These are phyloP conservation scores for Pelomyxa schiedti DNA, from an alignment of 78 protist species.

Conservation along the genomic window DNA sequence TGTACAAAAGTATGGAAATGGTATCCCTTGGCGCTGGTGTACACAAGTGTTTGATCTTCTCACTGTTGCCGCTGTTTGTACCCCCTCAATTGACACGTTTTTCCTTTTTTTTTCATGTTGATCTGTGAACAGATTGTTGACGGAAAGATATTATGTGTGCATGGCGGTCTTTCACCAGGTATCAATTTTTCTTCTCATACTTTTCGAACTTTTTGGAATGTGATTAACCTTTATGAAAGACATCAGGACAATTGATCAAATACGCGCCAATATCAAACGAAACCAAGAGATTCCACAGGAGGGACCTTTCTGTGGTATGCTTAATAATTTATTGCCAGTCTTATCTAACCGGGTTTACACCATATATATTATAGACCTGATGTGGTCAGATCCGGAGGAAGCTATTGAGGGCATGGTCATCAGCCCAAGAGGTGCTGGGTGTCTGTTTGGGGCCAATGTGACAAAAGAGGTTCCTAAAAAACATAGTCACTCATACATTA, in stretches of 20 bases:
- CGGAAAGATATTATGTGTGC: conserved; percentile 86
- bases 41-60: conserved; percentile 90
- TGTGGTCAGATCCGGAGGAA: conserved; percentile 98
- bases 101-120: background rate
- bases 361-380: conserved; percentile 81
- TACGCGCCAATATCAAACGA: conserved; percentile 59
- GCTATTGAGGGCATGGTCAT: conserved; percentile 85
- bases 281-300: conserved; percentile 91
- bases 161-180: conserved; percentile 91
- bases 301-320: conserved; percentile 83
- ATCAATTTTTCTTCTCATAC: too few relatives aligned
- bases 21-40: conserved; percentile 88
- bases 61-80: conserved; percentile 74
- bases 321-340: too few relatives aligned
- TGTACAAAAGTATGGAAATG: conserved; percentile 90
- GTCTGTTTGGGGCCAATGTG: conserved; percentile 86
- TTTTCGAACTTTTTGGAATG: too few relatives aligned
- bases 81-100: background rate
- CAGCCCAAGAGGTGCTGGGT: conserved; percentile 97
- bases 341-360: too few relatives aligned
- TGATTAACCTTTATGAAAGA: conserved; percentile 54
- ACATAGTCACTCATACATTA: too few relatives aligned
- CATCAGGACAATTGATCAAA: conserved; percentile 74
- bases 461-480: too few relatives aligned
- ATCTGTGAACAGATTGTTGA: conserved; percentile 77